Percentiles rank a stretch among this genome's conserved stretches.
phyloP scores from a whole-genome alignment of 805 yeast species.

The Yarrowia keelungensis region DNA sequence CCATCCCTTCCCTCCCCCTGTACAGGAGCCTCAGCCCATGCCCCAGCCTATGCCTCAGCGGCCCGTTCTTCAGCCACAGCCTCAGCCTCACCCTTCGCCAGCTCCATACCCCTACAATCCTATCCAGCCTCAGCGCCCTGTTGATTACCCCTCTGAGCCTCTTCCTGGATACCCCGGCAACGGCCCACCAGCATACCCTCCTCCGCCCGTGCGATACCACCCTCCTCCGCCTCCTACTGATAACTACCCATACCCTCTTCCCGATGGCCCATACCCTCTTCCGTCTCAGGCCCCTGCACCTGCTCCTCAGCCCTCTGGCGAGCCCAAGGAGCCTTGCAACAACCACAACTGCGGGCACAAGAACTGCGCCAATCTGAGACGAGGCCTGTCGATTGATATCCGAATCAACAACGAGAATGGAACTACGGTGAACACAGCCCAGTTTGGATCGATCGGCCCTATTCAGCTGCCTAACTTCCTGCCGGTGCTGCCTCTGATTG shows the following conservation, averaged over 20 bases:
- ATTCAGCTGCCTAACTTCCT: constrained; percentile 12
- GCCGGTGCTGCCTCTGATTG: constrained; percentile 35
- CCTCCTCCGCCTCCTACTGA: constrained; percentile 27
- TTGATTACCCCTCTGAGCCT: constrained; percentile 26
- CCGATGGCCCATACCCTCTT: constrained; percentile 22
- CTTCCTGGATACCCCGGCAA: constrained; percentile 34
- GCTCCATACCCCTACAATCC: constrained; percentile 27
- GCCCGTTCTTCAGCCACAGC: constrained; percentile 1
- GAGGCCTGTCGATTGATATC: constrained; percentile 32
- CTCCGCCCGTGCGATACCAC: constrained; percentile 28
- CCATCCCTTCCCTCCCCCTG: background rate
- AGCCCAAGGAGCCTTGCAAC: constrained; percentile 21
- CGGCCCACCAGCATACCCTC: constrained; percentile 7
- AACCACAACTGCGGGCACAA: constrained; percentile 25
- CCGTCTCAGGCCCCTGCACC: constrained; percentile 9
- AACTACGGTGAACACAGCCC: constrained; percentile 12
- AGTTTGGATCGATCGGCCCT: constrained; percentile 19
- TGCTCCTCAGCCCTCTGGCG: constrained; percentile 6
- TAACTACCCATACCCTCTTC: constrained; percentile 25
- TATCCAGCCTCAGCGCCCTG: constrained; percentile 20
- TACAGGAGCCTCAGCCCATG: background rate
- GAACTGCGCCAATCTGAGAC: constrained; percentile 15
- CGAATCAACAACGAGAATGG: constrained; percentile 23
- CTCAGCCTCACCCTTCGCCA: background rate
- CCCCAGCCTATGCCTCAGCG: constrained; percentile 8